Percentiles rank a stretch among this genome's conserved stretches.
Conservation (phyloP, 2,329 filamentous ascomycete species). For the Coccinonectria pachysandricola region DNA sequence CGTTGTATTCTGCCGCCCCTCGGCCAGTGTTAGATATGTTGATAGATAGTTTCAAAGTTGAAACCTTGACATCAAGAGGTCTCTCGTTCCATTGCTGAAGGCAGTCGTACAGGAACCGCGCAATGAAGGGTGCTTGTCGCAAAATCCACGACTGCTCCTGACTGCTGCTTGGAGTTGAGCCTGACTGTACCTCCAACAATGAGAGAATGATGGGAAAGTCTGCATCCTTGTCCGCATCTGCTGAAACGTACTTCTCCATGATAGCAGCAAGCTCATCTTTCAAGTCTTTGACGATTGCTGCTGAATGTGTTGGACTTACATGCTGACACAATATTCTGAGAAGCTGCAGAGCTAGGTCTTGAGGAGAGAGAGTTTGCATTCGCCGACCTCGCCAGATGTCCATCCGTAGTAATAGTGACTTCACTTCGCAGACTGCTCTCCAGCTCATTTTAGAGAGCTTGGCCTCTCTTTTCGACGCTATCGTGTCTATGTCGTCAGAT, state of each 20-base stretch:
- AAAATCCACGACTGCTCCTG: conserved; percentile 13
- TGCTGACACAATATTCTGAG: conserved; percentile 35
- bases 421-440: conserved; percentile 43
- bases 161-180: conserved; percentile 13
- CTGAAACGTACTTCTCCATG: conserved; percentile 11
- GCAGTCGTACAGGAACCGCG: conserved; percentile 19
- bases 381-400: conserved; percentile 49
- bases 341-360: conserved; percentile 52
- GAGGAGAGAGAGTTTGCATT: conserved; percentile 46
- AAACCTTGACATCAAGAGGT: conserved; percentile 17
- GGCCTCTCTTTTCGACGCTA: conserved; percentile 54
- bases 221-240: conserved; percentile 15
- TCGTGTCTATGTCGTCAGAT: conserved; percentile 43
- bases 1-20: conserved; percentile 59
- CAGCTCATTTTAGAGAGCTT: conserved; percentile 61
- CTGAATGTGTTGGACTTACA: conserved; percentile 19
- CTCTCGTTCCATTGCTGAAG: conserved; percentile 22
- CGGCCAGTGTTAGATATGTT: conserved; percentile 79
- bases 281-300: conserved; percentile 20
- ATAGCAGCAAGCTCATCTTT: conserved; percentile 17
- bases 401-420: conserved; percentile 39
- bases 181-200: conserved; percentile 26
- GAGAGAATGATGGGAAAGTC: conserved; percentile 35
- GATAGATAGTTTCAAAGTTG: conserved; percentile 52
- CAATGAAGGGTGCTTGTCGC: conserved; percentile 19